These are phyloP conservation scores for Lodderomyces theae DNA, from an alignment of 1,139 yeast species.

Conservation along the genomic window DNA sequence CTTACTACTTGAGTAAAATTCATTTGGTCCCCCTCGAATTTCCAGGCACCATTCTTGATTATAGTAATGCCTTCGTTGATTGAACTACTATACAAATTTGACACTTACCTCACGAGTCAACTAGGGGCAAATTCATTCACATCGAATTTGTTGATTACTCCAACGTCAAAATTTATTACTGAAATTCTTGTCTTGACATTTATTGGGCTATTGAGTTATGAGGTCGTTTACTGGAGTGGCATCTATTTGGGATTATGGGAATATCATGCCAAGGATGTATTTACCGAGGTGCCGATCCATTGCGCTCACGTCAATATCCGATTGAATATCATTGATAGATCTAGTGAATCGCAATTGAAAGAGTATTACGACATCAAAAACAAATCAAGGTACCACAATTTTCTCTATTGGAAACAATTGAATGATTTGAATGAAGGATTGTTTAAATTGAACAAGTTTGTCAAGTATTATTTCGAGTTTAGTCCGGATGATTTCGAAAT, in stretches of 20 bases:
- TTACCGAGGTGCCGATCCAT: slow-evolving; percentile 69
- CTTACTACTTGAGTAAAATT: not conserved
- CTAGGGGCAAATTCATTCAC: slow-evolving; percentile 25
- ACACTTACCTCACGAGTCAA: slow-evolving; percentile 12
- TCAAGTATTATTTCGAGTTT: slow-evolving; percentile 70
- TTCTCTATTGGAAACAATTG: slow-evolving; percentile 31
- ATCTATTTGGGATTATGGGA: slow-evolving; percentile 52
- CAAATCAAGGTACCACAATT: slow-evolving; percentile 24
- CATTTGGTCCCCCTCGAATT: not conserved
- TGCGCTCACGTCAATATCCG: slow-evolving; percentile 70
- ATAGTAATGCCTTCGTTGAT: slow-evolving; percentile 11
- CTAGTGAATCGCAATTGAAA: slow-evolving; percentile 18
- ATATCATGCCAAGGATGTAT: slow-evolving; percentile 63
- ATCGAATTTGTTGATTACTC: slow-evolving; percentile 26
- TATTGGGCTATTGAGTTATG: slow-evolving; percentile 38
- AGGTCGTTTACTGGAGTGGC: slow-evolving; percentile 46
- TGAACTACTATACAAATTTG: slow-evolving; percentile 14
- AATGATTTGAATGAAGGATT: slow-evolving; percentile 21
- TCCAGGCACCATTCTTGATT: not conserved
- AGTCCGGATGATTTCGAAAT: slow-evolving; percentile 72
- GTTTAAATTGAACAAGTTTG: slow-evolving; percentile 33
- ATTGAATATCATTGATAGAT: slow-evolving; percentile 38
- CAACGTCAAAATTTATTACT: slow-evolving; percentile 39
- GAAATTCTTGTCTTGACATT: slow-evolving; percentile 37
- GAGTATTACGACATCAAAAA: slow-evolving; percentile 29